Evolutionary conservation across 192 early-diverging fungal genomes (phyloP).

Genomic region (Coemansia sp.): DNA sequence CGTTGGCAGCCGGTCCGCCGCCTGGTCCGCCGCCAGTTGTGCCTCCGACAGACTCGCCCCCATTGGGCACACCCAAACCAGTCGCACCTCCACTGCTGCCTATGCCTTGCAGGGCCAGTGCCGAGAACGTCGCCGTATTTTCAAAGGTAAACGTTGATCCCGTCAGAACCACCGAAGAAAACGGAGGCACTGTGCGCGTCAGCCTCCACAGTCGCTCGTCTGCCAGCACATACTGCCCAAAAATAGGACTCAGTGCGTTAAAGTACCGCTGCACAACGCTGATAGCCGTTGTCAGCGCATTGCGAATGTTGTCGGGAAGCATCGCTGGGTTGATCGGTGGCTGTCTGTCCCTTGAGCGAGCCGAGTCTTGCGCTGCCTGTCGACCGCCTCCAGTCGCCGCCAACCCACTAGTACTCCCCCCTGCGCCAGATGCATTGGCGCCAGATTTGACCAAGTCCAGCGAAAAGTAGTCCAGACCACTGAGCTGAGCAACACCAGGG

Average conservation of each 20-base stretch:
- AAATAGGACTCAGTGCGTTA: constrained; percentile 42
- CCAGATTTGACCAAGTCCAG: background rate
- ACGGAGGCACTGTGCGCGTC: constrained; percentile 39
- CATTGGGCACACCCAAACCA: constrained; percentile 2
- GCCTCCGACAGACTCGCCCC: constrained; percentile 10
- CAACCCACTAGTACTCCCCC: background rate
- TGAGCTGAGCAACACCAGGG: constrained; percentile 46
- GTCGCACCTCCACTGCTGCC: constrained; percentile 3
- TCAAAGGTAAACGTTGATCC: constrained; percentile 37
- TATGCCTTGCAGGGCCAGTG: background rate
- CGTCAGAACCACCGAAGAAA: constrained; percentile 46
- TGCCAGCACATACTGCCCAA: constrained; percentile 46
- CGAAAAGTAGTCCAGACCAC: constrained; percentile 44
- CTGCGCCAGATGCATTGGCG: background rate
- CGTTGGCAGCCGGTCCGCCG: background rate
- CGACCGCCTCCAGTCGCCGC: background rate
- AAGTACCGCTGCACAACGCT: constrained; percentile 50
- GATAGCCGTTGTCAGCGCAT: constrained; percentile 32
- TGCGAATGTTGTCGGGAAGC: constrained; percentile 41
- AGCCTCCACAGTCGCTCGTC: constrained; percentile 52
- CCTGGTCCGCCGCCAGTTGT: background rate
- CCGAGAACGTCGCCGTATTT: constrained; percentile 30
- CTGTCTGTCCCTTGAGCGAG: constrained; percentile 6
- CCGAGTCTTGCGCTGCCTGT: background rate
- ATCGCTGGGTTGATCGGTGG: constrained; percentile 13